Evolutionary conservation across 176 grass and related monocot species (phyloP).

Genomic region (Alopecurus myosuroides): DNA sequence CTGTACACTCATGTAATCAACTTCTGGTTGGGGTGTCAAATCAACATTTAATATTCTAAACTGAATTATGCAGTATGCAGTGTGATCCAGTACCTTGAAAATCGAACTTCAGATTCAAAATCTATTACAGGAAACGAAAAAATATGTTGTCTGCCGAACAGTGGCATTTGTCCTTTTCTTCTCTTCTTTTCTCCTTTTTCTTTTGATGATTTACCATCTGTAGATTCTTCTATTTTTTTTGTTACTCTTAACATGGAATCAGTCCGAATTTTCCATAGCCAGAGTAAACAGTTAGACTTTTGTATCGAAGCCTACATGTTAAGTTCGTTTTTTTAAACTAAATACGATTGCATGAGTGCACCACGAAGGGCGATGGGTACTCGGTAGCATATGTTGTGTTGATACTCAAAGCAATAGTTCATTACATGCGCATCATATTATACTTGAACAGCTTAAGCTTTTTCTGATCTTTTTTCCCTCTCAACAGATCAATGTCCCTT

Average conservation of each 20-base stretch:
- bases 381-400: background rate
- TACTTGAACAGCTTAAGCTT: background rate
- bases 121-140: background rate
- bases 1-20: background rate
- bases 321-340: background rate
- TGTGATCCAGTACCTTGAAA: background rate
- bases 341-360: background rate
- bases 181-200: background rate
- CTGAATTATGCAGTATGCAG: background rate
- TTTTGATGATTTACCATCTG: background rate
- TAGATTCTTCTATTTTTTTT: background rate
- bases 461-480: background rate
- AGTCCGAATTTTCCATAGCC: background rate
- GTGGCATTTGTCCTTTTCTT: background rate
- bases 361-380: background rate
- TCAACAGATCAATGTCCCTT: constrained; percentile 44
- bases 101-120: background rate
- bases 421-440: background rate
- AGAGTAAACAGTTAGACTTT: background rate
- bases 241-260: background rate
- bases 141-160: background rate
- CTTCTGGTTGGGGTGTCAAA: background rate
- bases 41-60: background rate
- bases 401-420: background rate
- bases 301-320: background rate